phyloP scores from a whole-genome alignment of 176 grass and related monocot genomes.

The Secale cereale region DNA sequence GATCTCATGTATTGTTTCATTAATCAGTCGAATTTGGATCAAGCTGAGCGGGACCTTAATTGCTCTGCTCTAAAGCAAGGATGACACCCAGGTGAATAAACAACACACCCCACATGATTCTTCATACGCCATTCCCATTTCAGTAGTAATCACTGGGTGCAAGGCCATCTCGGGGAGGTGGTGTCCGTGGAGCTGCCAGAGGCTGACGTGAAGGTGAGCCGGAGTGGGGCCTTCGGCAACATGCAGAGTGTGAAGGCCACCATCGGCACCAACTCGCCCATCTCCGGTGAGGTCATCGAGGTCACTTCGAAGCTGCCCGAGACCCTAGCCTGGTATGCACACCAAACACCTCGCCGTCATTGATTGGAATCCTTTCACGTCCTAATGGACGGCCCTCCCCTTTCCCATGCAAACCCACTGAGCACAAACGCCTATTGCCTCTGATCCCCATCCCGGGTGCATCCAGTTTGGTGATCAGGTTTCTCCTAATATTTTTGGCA shows the following conservation, averaged over 20 bases:
- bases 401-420: too few relatives aligned
- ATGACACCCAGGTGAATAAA: conserved; percentile 60
- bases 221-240: conserved; percentile 66
- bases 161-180: conserved; percentile 89
- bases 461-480: too few relatives aligned
- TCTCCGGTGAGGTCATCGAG: conserved; percentile 47
- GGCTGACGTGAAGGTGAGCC: conserved; percentile 10
- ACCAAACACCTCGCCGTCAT: background rate
- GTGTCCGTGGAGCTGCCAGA: conserved; percentile 96
- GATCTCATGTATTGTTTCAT: background rate
- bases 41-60: too few relatives aligned
- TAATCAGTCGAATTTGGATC: background rate
- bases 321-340: conserved; percentile 53
- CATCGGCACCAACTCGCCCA: conserved; percentile 79
- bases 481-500: too few relatives aligned
- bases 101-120: background rate
- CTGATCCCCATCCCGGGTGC: too few relatives aligned
- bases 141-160: background rate
- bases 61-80: too few relatives aligned
- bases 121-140: background rate
- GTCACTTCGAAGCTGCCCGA: conserved; percentile 69
- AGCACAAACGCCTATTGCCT: too few relatives aligned
- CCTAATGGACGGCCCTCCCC: background rate
- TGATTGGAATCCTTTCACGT: background rate
- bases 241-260: conserved; percentile 99